Conservation (phyloP, 1,139 yeast species). For the Wickerhamomyces sp. region DNA sequence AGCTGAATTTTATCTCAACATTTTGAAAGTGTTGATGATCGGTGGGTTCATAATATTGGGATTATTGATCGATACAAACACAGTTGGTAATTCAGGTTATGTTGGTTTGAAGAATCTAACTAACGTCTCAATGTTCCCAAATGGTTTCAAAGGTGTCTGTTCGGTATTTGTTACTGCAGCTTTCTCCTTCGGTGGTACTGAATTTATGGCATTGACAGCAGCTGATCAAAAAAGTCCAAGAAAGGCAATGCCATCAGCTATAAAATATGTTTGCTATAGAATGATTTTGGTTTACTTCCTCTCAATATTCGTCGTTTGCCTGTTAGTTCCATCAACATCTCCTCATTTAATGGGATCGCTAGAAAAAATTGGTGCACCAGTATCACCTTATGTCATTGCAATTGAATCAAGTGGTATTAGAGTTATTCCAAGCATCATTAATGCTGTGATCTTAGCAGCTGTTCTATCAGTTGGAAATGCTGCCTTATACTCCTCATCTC, state of each 20-base stretch:
- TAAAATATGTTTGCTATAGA: constrained; percentile 75
- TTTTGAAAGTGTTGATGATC: constrained; percentile 57
- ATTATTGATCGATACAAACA: constrained; percentile 60
- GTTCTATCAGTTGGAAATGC: constrained; percentile 74
- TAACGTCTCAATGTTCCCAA: constrained; percentile 58
- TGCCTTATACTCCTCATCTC: constrained; percentile 57
- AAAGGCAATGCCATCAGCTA: constrained; percentile 66
- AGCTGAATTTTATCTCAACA: constrained; percentile 60
- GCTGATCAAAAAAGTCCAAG: constrained; percentile 85
- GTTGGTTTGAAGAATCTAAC: constrained; percentile 62
- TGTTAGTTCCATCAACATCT: constrained; percentile 60
- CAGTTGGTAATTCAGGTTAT: constrained; percentile 59
- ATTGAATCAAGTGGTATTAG: constrained; percentile 60
- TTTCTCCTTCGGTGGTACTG: constrained; percentile 82
- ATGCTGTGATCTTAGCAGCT: constrained; percentile 67
- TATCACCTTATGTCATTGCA: constrained; percentile 77
- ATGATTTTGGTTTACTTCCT: constrained; percentile 58
- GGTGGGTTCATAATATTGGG: constrained; percentile 63
- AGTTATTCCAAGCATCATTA: constrained; percentile 69
- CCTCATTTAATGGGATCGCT: constrained; percentile 43
- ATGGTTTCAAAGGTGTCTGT: constrained; percentile 71
- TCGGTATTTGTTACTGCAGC: constrained; percentile 83
- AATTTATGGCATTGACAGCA: constrained; percentile 81
- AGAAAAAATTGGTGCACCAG: constrained; percentile 39
- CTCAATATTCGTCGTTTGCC: constrained; percentile 58